phyloP scores from a whole-genome alignment of 805 yeast species.

The Teunomyces funiuensis region DNA sequence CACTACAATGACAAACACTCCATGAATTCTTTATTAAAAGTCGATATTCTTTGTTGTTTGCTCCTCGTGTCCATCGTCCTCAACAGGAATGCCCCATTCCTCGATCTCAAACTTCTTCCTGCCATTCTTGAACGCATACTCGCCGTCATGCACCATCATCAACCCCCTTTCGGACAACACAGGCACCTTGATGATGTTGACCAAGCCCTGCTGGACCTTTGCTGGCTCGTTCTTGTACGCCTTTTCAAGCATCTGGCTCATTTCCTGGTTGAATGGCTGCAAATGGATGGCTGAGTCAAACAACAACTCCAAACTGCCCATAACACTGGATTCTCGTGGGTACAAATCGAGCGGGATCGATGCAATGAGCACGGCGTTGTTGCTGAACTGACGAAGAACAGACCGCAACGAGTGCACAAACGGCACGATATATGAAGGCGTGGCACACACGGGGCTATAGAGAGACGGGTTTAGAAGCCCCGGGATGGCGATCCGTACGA shows the following conservation, averaged over 20 bases:
- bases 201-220: constrained; percentile 81
- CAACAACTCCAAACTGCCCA: constrained; percentile 53
- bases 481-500: constrained; percentile 72
- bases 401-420: constrained; percentile 61
- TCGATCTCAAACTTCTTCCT: constrained; percentile 81
- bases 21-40: too few species aligned
- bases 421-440: constrained; percentile 51
- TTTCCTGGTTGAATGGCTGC: constrained; percentile 78
- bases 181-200: constrained; percentile 74
- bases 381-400: constrained; percentile 46
- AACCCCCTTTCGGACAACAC: constrained; percentile 71
- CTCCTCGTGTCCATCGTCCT: constrained; percentile 57
- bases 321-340: constrained; percentile 50
- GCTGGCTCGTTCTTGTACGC: constrained; percentile 72
- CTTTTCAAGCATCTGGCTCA: constrained; percentile 62
- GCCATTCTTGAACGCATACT: constrained; percentile 84
- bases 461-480: constrained; percentile 76
- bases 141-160: constrained; percentile 73
- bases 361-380: constrained; percentile 48
- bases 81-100: constrained; percentile 97
- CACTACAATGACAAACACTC: too few species aligned
- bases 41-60: constrained; percentile 36
- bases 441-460: constrained; percentile 53
- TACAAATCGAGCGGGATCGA: constrained; percentile 67
- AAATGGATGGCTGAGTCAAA: constrained; percentile 70